phyloP scores from a whole-genome alignment of 306 rosid species.

The Arachis stenosperma region DNA sequence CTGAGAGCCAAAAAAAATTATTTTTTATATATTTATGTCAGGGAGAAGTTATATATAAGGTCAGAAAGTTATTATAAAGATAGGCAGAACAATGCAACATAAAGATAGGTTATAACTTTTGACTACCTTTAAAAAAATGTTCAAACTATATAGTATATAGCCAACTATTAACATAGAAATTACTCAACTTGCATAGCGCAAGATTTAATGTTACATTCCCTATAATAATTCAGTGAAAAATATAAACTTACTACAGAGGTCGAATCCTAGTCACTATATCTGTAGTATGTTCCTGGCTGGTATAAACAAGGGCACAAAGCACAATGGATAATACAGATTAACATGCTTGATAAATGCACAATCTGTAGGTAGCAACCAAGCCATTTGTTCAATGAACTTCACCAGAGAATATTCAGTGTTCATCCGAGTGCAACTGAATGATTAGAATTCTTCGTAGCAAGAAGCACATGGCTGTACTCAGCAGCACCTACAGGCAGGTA shows the following conservation, averaged over 20 bases:
- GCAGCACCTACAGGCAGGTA: slow-evolving; percentile 29
- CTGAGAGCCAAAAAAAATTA: no score
- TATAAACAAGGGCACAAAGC: slow-evolving; percentile 23
- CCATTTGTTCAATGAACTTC: slow-evolving; percentile 15
- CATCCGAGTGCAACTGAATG: slow-evolving; percentile 5
- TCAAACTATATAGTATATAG: no score
- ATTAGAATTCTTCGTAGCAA: slow-evolving; percentile 27
- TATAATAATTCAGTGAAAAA: neutral
- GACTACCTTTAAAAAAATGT: no score
- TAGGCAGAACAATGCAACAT: no score
- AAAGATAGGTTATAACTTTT: no score
- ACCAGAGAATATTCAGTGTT: slow-evolving; percentile 8
- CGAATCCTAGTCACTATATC: neutral
- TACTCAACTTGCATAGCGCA: neutral
- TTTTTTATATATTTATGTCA: no score
- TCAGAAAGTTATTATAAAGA: no score
- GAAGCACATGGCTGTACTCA: slow-evolving; percentile 30
- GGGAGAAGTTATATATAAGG: no score
- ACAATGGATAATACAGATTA: slow-evolving; percentile 11
- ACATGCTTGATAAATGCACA: slow-evolving; percentile 33
- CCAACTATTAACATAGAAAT: no score
- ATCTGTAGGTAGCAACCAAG: slow-evolving; percentile 15
- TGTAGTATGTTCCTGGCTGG: neutral
- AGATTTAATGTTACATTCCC: neutral
- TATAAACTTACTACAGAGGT: neutral